Conservation (phyloP, 495 filamentous ascomycete genomes). For the Xylaria acuta region DNA sequence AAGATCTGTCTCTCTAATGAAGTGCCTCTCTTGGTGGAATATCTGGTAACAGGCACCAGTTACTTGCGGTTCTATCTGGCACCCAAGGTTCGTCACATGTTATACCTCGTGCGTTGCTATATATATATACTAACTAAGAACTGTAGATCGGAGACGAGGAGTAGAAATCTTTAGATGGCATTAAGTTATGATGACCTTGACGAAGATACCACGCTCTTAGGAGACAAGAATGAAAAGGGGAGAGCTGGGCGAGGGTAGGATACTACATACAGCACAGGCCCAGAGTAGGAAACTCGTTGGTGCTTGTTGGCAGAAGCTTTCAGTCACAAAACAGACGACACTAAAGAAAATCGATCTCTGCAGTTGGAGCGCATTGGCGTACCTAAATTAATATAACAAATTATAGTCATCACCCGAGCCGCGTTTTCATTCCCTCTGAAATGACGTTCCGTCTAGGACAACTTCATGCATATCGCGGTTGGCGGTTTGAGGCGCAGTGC, state of each 20-base stretch:
- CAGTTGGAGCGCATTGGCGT: slow-evolving; percentile 13
- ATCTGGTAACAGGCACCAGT: slow-evolving; percentile 78
- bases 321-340: not conserved
- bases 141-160: slow-evolving; percentile 89
- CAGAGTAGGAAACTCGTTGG: not conserved
- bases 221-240: slow-evolving; percentile 6
- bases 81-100: slow-evolving; percentile 74
- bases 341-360: not conserved
- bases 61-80: slow-evolving; percentile 96
- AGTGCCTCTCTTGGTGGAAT: slow-evolving; percentile 95
- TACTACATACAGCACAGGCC: not conserved
- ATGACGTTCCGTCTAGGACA: not conserved
- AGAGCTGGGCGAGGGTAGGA: slow-evolving; percentile 23
- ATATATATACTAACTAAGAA: slow-evolving; percentile 1
- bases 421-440: not conserved
- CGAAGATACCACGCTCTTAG: slow-evolving; percentile 32
- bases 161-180: slow-evolving; percentile 51
- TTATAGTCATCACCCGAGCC: not conserved
- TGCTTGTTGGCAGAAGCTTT: not conserved
- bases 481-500: not conserved
- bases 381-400: not conserved
- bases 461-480: not conserved
- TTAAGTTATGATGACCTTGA: slow-evolving; percentile 31
- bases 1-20: slow-evolving; percentile 94
- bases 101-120: not conserved